Conservation (phyloP, 2,329 filamentous ascomycete genomes). For the Thelonectria rubi region DNA sequence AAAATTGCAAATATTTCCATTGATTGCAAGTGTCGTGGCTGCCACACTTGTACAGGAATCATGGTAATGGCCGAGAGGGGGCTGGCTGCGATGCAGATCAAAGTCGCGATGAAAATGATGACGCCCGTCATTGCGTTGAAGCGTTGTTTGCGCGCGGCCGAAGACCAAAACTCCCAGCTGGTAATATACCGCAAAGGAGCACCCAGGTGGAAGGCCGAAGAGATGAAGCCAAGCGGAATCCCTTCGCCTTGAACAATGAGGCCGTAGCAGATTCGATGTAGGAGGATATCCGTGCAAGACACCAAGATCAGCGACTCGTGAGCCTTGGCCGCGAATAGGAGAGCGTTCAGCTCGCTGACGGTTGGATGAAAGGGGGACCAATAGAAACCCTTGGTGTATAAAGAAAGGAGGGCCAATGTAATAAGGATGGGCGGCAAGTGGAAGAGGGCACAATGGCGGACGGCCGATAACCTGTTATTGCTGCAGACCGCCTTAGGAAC, state of each 20-base stretch:
- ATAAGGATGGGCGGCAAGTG: background rate
- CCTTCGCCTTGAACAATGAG: background rate
- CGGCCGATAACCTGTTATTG: background rate
- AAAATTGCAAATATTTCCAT: too few relatives aligned
- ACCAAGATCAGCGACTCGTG: background rate
- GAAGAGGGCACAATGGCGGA: background rate
- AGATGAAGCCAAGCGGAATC: background rate
- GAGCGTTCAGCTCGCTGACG: background rate
- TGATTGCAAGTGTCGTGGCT: too few relatives aligned
- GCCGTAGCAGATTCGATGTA: background rate
- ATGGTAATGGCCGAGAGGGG: background rate
- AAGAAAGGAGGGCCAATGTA: background rate
- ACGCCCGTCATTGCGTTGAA: background rate
- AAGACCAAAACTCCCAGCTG: background rate
- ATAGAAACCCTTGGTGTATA: background rate
- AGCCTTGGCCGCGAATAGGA: background rate
- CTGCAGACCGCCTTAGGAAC: background rate
- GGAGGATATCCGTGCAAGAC: background rate
- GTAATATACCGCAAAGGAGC: background rate
- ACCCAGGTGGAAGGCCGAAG: background rate
- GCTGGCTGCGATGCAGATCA: background rate
- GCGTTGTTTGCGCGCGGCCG: background rate
- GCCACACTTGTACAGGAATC: background rate
- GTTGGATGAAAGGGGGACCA: background rate
- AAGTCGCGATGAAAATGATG: background rate